Evolutionary conservation across 768 basidiomycete species (phyloP).

Genomic region (Tylopilus felleus): DNA sequence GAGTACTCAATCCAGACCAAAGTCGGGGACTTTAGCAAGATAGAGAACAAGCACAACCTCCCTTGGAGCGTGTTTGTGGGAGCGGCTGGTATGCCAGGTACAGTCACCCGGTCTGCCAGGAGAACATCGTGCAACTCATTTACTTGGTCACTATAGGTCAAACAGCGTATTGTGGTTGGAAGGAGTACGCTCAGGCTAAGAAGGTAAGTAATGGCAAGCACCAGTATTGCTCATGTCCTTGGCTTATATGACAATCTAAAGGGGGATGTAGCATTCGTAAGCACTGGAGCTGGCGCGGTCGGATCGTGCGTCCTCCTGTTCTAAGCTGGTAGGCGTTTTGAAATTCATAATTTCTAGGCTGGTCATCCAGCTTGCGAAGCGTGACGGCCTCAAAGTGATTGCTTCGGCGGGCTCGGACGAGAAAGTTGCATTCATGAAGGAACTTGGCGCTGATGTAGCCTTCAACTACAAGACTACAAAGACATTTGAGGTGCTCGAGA

Average conservation of each 20-base stretch:
- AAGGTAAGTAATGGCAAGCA: slow-evolving; percentile 20
- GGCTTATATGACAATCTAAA: slow-evolving; percentile 11
- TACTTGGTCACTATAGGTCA: slow-evolving; percentile 18
- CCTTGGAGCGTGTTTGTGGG: slow-evolving; percentile 32
- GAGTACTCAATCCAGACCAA: too few species aligned
- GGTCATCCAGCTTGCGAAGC: slow-evolving; percentile 49
- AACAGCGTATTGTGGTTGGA: slow-evolving; percentile 17
- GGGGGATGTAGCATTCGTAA: slow-evolving; percentile 50
- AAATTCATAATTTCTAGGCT: slow-evolving; percentile 26
- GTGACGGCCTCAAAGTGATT: slow-evolving; percentile 59
- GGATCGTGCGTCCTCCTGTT: slow-evolving; percentile 42
- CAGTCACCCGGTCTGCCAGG: too few species aligned
- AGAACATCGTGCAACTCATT: too few species aligned
- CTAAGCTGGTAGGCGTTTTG: not conserved
- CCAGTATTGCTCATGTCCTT: too few species aligned
- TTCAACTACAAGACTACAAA: slow-evolving; percentile 71
- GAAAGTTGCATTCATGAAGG: slow-evolving; percentile 60
- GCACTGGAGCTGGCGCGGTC: slow-evolving; percentile 45
- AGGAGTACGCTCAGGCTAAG: slow-evolving; percentile 17
- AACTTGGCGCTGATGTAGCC: slow-evolving; percentile 59
- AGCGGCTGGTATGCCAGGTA: slow-evolving; percentile 26
- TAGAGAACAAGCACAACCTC: slow-evolving; percentile 23
- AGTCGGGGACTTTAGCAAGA: too few species aligned
- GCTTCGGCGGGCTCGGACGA: slow-evolving; percentile 68
- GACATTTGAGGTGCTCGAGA: slow-evolving; percentile 47